These are phyloP conservation scores for Candida verbasci DNA, from an alignment of 805 yeast genomes.

Conservation along the genomic window DNA sequence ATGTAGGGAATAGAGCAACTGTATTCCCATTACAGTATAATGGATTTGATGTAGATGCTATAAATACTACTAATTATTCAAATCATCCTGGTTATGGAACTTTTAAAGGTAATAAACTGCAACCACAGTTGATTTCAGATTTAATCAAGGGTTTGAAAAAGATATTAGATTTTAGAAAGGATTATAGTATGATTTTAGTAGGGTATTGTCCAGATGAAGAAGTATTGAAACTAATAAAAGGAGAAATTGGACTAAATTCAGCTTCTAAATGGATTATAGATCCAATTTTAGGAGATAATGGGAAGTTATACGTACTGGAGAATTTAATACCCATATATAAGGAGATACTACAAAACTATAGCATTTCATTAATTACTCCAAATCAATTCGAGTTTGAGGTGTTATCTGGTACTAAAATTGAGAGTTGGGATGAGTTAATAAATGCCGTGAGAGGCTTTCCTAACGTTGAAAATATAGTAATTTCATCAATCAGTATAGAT, in stretches of 20 bases:
- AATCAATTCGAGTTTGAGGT: constrained; percentile 73
- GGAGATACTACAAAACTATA: constrained; percentile 38
- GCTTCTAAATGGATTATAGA: constrained; percentile 60
- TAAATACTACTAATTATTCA: constrained; percentile 63
- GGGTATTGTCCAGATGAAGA: constrained; percentile 74
- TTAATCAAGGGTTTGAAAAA: constrained; percentile 33
- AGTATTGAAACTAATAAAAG: constrained; percentile 47
- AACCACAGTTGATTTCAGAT: constrained; percentile 24
- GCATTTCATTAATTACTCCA: constrained; percentile 57
- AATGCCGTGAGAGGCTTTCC: constrained; percentile 41
- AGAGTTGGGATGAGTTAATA: constrained; percentile 30
- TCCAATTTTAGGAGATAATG: constrained; percentile 92
- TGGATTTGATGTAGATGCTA: constrained; percentile 68
- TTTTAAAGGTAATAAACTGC: constrained; percentile 43
- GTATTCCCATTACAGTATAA: constrained; percentile 59
- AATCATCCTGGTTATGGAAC: constrained; percentile 71
- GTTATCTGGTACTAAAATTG: constrained; percentile 45
- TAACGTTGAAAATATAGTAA: constrained; percentile 47
- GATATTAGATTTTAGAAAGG: constrained; percentile 21
- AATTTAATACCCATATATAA: constrained; percentile 51
- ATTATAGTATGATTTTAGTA: constrained; percentile 64
- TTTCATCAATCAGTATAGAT: constrained; percentile 50
- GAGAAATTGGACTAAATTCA: constrained; percentile 28
- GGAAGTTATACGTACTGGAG: constrained; percentile 67
- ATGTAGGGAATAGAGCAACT: constrained; percentile 66